A percentile compares a stretch with the other conserved stretches of the same genome.
These are phyloP conservation scores for Trypanosoma vivax DNA, from an alignment of 208 protist genomes.

Conservation along the genomic window DNA sequence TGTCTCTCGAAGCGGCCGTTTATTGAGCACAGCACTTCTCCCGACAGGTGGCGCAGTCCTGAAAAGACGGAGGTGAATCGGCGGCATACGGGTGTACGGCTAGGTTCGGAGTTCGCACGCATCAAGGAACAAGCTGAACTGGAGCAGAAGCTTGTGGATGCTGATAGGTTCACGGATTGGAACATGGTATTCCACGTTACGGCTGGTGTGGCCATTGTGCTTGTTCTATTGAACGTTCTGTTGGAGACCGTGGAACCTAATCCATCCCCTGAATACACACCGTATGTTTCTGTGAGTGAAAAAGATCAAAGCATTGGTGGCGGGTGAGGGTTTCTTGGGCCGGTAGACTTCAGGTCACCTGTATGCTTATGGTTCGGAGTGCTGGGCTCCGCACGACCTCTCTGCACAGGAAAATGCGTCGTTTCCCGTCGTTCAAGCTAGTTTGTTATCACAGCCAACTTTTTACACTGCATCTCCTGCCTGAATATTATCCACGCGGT, in stretches of 20 bases:
- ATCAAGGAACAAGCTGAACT: constrained; percentile 29
- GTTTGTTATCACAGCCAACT: too few relatives aligned
- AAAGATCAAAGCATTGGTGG: neutral
- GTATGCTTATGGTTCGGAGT: too few relatives aligned
- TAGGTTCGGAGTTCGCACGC: constrained; percentile 41
- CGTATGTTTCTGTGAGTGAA: constrained; percentile 18
- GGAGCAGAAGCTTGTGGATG: constrained; percentile 40
- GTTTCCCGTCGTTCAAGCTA: too few relatives aligned
- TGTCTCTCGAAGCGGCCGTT: constrained; percentile 7
- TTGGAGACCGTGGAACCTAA: constrained; percentile 53
- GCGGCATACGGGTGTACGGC: constrained; percentile 50
- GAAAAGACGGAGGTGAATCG: constrained; percentile 57
- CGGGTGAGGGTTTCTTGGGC: neutral
- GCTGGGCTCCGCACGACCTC: too few relatives aligned
- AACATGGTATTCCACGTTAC: constrained; percentile 30
- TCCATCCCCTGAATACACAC: constrained; percentile 61
- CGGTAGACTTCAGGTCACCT: too few relatives aligned
- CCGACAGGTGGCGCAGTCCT: constrained; percentile 57
- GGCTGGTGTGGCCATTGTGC: constrained; percentile 28
- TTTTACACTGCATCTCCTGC: too few relatives aligned
- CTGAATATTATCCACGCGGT: too few relatives aligned
- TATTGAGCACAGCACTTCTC: constrained; percentile 62
- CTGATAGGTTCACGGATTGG: constrained; percentile 69
- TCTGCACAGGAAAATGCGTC: too few relatives aligned
- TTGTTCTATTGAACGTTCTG: constrained; percentile 45